These are phyloP conservation scores for Fusarium tupiense DNA, from an alignment of 2,329 filamentous ascomycete species.

Conservation along the genomic window DNA sequence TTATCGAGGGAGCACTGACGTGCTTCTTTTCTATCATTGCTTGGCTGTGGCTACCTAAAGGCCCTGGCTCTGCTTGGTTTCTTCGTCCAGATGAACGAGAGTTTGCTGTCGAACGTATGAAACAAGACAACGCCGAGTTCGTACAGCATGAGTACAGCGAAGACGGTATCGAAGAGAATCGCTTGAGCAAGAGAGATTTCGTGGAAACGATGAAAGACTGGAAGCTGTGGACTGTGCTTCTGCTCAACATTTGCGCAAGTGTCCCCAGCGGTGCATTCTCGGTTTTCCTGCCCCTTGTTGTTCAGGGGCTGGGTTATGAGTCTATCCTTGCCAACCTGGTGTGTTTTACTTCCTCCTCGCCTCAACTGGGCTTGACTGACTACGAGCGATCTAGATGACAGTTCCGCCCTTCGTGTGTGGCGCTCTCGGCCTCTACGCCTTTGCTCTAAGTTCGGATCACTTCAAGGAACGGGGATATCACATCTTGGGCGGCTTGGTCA, in stretches of 20 bases:
- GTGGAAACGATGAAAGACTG: constrained; percentile 43
- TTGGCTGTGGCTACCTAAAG: constrained; percentile 40
- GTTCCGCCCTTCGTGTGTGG: constrained; percentile 43
- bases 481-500: constrained; percentile 37
- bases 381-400: constrained; percentile 34
- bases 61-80: constrained; percentile 43
- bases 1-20: constrained; percentile 68
- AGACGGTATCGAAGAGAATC: constrained; percentile 40
- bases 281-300: constrained; percentile 41
- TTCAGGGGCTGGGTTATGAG: constrained; percentile 42
- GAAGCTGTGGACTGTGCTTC: constrained; percentile 41
- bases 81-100: constrained; percentile 33
- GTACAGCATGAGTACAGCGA: constrained; percentile 41
- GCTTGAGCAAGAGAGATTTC: constrained; percentile 37
- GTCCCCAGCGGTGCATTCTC: constrained; percentile 43
- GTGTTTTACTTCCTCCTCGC: background rate
- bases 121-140: constrained; percentile 37
- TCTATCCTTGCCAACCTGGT: constrained; percentile 43
- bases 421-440: constrained; percentile 41
- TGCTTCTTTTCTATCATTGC: constrained; percentile 42
- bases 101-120: constrained; percentile 37
- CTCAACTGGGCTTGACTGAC: background rate
- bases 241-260: constrained; percentile 43
- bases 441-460: constrained; percentile 42
- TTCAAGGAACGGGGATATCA: constrained; percentile 40